phyloP scores from a whole-genome alignment of 257 asterid genomes.

The Echites panduratus region DNA sequence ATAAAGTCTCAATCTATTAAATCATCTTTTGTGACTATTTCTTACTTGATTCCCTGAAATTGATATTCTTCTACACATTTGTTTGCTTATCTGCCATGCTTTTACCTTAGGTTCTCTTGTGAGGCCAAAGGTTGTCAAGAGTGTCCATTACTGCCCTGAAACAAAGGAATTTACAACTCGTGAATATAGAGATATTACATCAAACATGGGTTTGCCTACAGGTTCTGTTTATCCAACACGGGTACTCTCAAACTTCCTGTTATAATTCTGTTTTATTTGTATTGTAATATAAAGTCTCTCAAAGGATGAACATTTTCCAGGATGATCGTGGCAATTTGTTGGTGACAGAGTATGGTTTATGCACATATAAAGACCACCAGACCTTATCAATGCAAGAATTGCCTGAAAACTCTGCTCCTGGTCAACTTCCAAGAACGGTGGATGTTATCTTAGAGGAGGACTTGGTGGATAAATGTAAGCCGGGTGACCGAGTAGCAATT shows the following conservation, averaged over 20 bases:
- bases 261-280: not conserved
- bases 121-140: constrained; percentile 97
- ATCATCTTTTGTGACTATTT: not conserved
- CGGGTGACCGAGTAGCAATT: constrained; percentile 93
- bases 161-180: constrained; percentile 68
- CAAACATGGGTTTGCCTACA: constrained; percentile 90
- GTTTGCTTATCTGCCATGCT: constrained; percentile 3
- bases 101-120: constrained; percentile 77
- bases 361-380: constrained; percentile 90
- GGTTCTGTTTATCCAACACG: constrained; percentile 96
- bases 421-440: constrained; percentile 93
- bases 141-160: constrained; percentile 84
- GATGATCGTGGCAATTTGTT: constrained; percentile 85
- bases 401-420: constrained; percentile 97
- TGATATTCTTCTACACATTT: constrained; percentile 9
- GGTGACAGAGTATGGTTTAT: constrained; percentile 86
- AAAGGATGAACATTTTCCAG: constrained; percentile 30
- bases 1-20: not conserved
- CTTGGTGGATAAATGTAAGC: constrained; percentile 92
- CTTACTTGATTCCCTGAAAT: constrained; percentile 10
- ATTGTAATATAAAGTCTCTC: constrained; percentile 7
- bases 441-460: constrained; percentile 90
- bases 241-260: constrained; percentile 37
- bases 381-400: constrained; percentile 92
- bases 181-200: constrained; percentile 88